A percentile compares a stretch with the other conserved stretches of the same genome.
These are phyloP conservation scores for Beta vulgaris DNA, from an alignment of 148 eudicot species.

Conservation along the genomic window DNA sequence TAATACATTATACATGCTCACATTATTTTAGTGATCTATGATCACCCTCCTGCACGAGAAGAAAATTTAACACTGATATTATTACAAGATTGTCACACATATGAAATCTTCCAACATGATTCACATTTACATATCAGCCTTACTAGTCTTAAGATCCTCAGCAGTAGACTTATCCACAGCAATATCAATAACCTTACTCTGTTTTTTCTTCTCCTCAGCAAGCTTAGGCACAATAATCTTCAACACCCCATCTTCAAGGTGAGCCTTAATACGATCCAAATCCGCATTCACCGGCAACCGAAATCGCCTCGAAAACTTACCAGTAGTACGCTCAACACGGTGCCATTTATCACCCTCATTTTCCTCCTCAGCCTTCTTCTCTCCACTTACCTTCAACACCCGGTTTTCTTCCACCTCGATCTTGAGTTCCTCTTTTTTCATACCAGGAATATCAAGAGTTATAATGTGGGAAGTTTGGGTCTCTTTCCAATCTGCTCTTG, in stretches of 20 bases:
- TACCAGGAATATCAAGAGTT: conserved; percentile 58
- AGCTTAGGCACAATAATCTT: conserved; percentile 53
- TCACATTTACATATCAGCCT: conserved; percentile 35
- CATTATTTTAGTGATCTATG: too few relatives aligned
- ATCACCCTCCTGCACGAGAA: too few relatives aligned
- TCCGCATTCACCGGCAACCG: conserved; percentile 59
- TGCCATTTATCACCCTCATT: conserved; percentile 65
- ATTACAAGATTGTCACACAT: too few relatives aligned
- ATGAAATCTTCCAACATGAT: too few relatives aligned
- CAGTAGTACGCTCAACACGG: conserved; percentile 53
- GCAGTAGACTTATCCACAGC: conserved; percentile 19
- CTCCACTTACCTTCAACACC: conserved; percentile 63
- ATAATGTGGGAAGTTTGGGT: conserved; percentile 45
- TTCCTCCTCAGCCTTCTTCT: conserved; percentile 48
- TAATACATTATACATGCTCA: too few relatives aligned
- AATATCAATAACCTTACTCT: conserved; percentile 48
- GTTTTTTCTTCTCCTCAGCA: conserved; percentile 51
- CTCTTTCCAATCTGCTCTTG: conserved; percentile 75
- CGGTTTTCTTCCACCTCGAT: conserved; percentile 64
- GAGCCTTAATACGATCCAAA: conserved; percentile 45
- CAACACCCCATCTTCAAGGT: conserved; percentile 55
- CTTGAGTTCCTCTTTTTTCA: conserved; percentile 51
- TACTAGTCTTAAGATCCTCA: conserved; percentile 37
- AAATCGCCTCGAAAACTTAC: conserved; percentile 68
- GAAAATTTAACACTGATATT: too few relatives aligned